Base-by-base conservation (phyloP, 169 alveolate genomes). In the Plasmodium cynomolgi region DNA sequence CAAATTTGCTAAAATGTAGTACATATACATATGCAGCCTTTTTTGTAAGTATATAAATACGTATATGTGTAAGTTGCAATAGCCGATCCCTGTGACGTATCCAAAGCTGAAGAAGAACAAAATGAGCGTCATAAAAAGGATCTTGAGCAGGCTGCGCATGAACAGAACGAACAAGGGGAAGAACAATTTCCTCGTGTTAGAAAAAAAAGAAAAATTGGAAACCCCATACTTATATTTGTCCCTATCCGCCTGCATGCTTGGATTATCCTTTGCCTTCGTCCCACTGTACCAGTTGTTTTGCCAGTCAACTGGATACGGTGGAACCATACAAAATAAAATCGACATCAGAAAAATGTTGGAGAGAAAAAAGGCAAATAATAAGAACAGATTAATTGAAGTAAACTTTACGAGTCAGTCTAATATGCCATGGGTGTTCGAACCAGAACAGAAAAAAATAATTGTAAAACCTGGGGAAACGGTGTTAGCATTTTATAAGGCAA, bases 381-480 rank as follows among this genome's bases (percentile, higher is more conserved):
- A 93, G 20, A 86, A 83, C 84, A 94, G 96, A 58, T 83, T 92
- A 85, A 95, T 96, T 82, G 97, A 95, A 34, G 93, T 96, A 7
- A 96, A 96, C 86, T 96, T 96, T 75, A 95, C 96, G 13, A 95
- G 97, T 8, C 97, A 96, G 77, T 95, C 97, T 58, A 93, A 97
- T 83, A 58, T 97, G 93, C 97, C 97, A 26, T 97, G 99, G 99
- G 97, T 94, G 58, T 97, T 97, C 85, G 96, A 94, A 84, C 99
- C 99, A 8, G 96, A 95, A 77, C 99, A 97, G 95, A 95, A 96
- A 85, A 95, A 92, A 23, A 96, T 97, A 33, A 96, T 97, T 54
- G 96, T 97, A 26, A 96, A 97, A 37, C 98, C 98, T 15, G 99
- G 99, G 58, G 99, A 97, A 95, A 96, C 99, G 5, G 98, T 98